Base-by-base conservation (phyloP, 2,329 filamentous ascomycete genomes). In the Cladosporium austrohemisphaericum region DNA sequence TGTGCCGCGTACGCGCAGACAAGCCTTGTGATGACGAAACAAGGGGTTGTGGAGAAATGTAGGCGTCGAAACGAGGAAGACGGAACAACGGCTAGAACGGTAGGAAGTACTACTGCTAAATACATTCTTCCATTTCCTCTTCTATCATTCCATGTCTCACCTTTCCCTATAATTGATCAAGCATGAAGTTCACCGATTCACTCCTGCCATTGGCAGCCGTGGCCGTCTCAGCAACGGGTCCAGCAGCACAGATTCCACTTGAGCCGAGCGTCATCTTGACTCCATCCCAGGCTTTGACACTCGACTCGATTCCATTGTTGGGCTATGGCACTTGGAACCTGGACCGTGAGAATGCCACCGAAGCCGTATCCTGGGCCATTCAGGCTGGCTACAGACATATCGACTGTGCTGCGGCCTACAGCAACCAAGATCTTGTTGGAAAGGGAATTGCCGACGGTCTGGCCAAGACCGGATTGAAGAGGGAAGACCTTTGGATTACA, bases 311-410 rank as follows among this genome's bases (percentile, higher is more conserved):
- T 13, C 66, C 66, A 22, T 52, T 61, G 1, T 53, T 70, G 3
- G 67, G 68, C 14, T 69, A 68, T 43, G 68, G 67, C 8, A 70
- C 68, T 1, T 70, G 67, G 65, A 67, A 68, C 38, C 54, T 70
- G 5, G 61, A 62, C 33, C 57, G 59, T 32, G 51, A 55, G 14
- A 69, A 68, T 52, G 62, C 64, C 31, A 63, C 62, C 38, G 65
- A 64, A 28, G 65, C 65, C 18, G 67, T 69, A 2, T 66, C 66
- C 2, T 57, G 57, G 43, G 68, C 68, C 4, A 65, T 77, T 23
- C 68, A 74, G 36, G 59, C 68, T 35, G 77, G 77, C n/a, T 80
- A 79, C 61, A 69, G 73, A 13, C 76, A 78, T 60, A 74, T 79
- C 53, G 77, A 80, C 59, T 68, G 68, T 19, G 75, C 74, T 1